Base-by-base conservation (phyloP, 2,329 filamentous ascomycete species). In the Colletotrichum acutatum region DNA sequence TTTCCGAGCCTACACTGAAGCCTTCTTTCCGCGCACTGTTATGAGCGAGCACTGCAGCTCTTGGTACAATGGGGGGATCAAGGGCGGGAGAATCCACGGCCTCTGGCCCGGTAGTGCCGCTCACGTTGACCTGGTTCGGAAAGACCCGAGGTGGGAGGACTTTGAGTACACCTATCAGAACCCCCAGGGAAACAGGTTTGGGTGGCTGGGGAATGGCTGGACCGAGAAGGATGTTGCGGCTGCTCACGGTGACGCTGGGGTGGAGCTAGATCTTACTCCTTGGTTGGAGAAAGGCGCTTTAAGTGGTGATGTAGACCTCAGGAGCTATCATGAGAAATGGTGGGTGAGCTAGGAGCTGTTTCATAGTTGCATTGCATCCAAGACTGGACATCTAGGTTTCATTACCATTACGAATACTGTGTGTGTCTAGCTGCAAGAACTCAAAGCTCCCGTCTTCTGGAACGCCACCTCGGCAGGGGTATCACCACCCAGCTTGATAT, bases 31-130 rank as follows among this genome's bases (percentile, higher is more conserved):
- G 0, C 85, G 80, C 22, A 90, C 88, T 0, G 88, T 90, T 1
- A 80, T 91, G 67, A 85, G 86, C 0, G 89, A 91, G 65, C 19
- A 49, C 42, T 94, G 92, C 79, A 90, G 88, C 52, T 92, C 90
- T 0, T 94, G 93, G 93, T 93, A 92, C 73, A 94, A 94, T 71
- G 90, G 92, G 12, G 90, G 90, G 0, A 82, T 82, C 7, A 88
- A 91, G 0, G 92, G 91, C 0, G 88, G 85, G 0, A 83, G 91
- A 3, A 90, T 94, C 24, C 90, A 93, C 74, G 92, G 91, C 0
- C 78, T 93, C 6, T 95, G 92, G 89, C 93, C 92, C 0, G 92
- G 92, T 0, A 92, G 90, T 75, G 91, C 91, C 1, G 84, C 87
- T 0, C 91, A 92, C 76, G 82, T 90, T 32, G 91, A 90, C 2